Evolutionary conservation across 1,284 basidiomycete genomes (phyloP).

Genomic region (Rhodotorula sp.): DNA sequence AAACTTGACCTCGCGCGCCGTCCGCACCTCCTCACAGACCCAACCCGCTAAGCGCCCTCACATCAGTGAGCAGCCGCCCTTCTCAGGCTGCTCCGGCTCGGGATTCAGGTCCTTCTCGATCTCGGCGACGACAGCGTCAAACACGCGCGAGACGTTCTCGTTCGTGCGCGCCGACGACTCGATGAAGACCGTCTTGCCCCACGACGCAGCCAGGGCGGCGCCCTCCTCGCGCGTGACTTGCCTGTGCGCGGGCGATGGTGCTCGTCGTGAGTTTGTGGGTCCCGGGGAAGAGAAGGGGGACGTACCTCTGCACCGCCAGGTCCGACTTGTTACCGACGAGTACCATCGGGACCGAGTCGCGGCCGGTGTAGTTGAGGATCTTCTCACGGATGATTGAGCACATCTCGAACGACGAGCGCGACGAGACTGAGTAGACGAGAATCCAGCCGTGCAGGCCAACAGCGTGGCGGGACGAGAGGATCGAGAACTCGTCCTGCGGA

Average conservation of each 20-base stretch:
- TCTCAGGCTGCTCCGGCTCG: conserved; percentile 18
- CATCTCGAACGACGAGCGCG: conserved; percentile 92
- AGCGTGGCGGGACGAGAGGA: conserved; percentile 53
- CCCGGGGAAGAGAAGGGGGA: neutral
- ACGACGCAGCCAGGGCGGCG: conserved; percentile 64
- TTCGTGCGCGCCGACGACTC: conserved; percentile 90
- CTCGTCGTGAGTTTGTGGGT: neutral
- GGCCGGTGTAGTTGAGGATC: conserved; percentile 91
- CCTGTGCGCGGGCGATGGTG: conserved; percentile 54
- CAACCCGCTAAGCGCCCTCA: neutral
- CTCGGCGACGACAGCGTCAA: conserved; percentile 81
- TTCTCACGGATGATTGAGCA: conserved; percentile 94
- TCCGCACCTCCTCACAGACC: neutral
- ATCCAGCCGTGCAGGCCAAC: conserved; percentile 60
- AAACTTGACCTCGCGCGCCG: too few species aligned
- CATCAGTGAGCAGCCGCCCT: conserved; percentile 17
- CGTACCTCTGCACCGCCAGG: conserved; percentile 67
- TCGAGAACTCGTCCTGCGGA: conserved; percentile 80
- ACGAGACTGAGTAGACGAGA: conserved; percentile 92
- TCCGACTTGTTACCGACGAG: conserved; percentile 96
- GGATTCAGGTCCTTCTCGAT: conserved; percentile 65
- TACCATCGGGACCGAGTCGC: conserved; percentile 88
- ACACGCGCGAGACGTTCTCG: conserved; percentile 82
- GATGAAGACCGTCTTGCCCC: conserved; percentile 62
- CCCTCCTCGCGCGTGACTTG: conserved; percentile 76